These are phyloP conservation scores for Wickerhamomyces ciferrii DNA, from an alignment of 805 yeast genomes.

Conservation along the genomic window DNA sequence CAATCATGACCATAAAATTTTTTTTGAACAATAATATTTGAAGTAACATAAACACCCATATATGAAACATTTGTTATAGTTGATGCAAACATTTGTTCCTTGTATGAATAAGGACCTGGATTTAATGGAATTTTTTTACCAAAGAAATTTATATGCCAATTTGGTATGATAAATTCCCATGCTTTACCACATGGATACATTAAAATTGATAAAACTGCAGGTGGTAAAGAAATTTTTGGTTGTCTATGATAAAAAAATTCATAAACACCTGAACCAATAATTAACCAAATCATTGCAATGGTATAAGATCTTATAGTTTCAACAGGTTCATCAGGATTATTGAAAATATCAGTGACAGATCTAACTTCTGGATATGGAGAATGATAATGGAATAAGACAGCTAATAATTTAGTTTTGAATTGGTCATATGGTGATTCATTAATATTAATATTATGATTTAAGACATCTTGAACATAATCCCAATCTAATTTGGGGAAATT, in stretches of 20 bases:
- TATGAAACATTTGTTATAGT: conserved; percentile 32
- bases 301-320: conserved; percentile 41
- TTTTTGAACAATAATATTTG: conserved; percentile 31
- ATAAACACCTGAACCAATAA: conserved; percentile 49
- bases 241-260: conserved; percentile 52
- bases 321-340: conserved; percentile 41
- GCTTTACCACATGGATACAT: conserved; percentile 40
- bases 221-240: conserved; percentile 40
- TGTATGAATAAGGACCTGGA: conserved; percentile 61
- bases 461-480: conserved; percentile 25
- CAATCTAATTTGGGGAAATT: conserved; percentile 35
- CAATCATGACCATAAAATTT: conserved; percentile 22
- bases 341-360: conserved; percentile 49
- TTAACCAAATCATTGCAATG: conserved; percentile 38
- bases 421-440: conserved; percentile 13
- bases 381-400: conserved; percentile 33
- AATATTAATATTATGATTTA: conserved; percentile 22
- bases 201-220: conserved; percentile 41
- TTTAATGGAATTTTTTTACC: conserved; percentile 40
- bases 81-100: conserved; percentile 65
- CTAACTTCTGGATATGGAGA: conserved; percentile 68
- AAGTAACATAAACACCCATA: conserved; percentile 28
- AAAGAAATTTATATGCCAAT: conserved; percentile 32
- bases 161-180: conserved; percentile 39
- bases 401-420: conserved; percentile 22